Evolutionary conservation across 768 basidiomycete species (phyloP), one percentile per base, ranked within the genome.

Genomic region (Hypholoma fasciculare): DNA sequence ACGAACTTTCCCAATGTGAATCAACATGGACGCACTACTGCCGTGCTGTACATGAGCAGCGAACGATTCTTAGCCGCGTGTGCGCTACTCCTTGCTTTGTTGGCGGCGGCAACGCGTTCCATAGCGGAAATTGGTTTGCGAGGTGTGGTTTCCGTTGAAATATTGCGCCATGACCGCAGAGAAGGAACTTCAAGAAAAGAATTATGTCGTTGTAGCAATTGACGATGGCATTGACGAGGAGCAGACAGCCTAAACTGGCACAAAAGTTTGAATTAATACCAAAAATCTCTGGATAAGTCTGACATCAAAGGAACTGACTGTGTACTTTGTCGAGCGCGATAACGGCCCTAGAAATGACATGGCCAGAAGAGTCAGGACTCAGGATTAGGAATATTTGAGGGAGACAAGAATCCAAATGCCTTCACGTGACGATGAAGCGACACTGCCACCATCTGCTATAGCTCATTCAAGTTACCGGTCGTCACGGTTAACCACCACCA

Each of bases 11-110:
- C 44, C 40, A 26, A 16, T 8, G 36, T 14, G 38, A 44, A 20
- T 44, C 43, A 19, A 37, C 48, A 19, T 40, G 44, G 43, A 76
- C 90, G 56, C 76, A 94, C 90, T 54, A 89, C 86, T 2, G 94
- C 92, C 20, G 89, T 82, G 16, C 86, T 84, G 71, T 96, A 96
- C 87, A 96, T 88, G 58, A 94, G 75, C 61, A 96, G 72, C 43
- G 84, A 85, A 39, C 88, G 82, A 65, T 95, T 96, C 65, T 66
- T 83, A 30, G 72, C 75, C 2, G 78, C 80, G 68, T 85, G 81
- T 40, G 84, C 68, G 43, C 77, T 70, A 54, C 69, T 67, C 34
- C 76, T 67, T 1, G 74, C 61, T 53, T 69, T 68, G 20, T 43
- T 57, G 5, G 48, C 48, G 49, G 52, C 19, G 56, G 43, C 26